Conservation (phyloP, 2,329 filamentous ascomycete species). For the Arachnomyces sp. region DNA sequence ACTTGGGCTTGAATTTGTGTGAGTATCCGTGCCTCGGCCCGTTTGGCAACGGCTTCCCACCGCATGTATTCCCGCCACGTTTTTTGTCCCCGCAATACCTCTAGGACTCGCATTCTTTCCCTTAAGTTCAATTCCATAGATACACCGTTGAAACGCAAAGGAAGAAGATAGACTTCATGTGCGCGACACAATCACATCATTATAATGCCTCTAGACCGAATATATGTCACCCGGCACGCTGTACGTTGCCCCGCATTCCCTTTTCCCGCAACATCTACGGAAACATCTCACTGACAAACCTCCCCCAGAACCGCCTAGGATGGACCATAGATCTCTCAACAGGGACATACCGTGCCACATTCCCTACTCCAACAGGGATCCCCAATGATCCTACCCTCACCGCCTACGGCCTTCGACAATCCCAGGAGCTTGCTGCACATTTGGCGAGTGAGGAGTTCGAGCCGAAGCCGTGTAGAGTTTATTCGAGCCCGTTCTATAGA, state of each 20-base stretch:
- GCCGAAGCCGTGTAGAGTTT: slow-evolving; percentile 49
- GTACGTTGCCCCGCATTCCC: slow-evolving; percentile 32
- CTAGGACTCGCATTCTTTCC: background rate
- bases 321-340: slow-evolving; percentile 78
- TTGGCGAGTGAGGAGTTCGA: slow-evolving; percentile 22
- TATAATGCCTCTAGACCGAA: slow-evolving; percentile 58
- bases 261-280: slow-evolving; percentile 1
- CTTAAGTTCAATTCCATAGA: too few species aligned
- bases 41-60: too few species aligned
- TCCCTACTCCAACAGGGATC: slow-evolving; percentile 78
- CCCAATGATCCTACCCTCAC: slow-evolving; percentile 81
- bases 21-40: too few species aligned
- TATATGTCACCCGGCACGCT: slow-evolving; percentile 67
- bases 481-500: slow-evolving; percentile 78
- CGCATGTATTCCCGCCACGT: too few species aligned
- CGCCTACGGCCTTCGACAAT: slow-evolving; percentile 76
- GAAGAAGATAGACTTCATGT: too few species aligned
- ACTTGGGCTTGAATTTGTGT: too few species aligned
- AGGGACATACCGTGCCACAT: slow-evolving; percentile 64
- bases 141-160: too few species aligned
- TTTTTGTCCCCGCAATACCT: background rate
- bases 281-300: slow-evolving; percentile 8
- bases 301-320: slow-evolving; percentile 69
- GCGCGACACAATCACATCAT: background rate
- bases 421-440: slow-evolving; percentile 59